These are phyloP conservation scores for Deakozyma indianensis DNA, from an alignment of 805 yeast species.

Conservation along the genomic window DNA sequence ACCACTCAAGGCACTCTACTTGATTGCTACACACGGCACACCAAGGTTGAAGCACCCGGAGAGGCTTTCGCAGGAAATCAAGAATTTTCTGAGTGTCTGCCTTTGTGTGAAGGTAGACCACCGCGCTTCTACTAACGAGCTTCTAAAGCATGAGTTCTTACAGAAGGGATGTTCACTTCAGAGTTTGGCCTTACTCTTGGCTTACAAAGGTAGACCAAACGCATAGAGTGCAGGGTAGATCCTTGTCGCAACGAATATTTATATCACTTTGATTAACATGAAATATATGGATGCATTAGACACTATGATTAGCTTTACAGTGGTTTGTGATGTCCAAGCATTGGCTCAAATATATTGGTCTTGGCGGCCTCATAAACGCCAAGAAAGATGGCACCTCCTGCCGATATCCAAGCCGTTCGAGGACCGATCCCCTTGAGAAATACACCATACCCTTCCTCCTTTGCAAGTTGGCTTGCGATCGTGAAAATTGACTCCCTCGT, in stretches of 20 bases:
- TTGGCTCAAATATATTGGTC: not conserved
- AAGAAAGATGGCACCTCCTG: constrained; percentile 94
- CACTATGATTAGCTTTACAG: too few relatives aligned
- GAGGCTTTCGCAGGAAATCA: constrained; percentile 48
- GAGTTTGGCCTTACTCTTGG: constrained; percentile 46
- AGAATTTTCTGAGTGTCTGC: constrained; percentile 60
- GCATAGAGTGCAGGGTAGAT: too few relatives aligned
- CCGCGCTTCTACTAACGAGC: constrained; percentile 63
- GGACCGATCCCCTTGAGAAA: constrained; percentile 86
- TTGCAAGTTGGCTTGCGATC: constrained; percentile 38
- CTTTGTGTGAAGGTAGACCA: constrained; percentile 71
- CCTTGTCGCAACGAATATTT: constrained; percentile 7
- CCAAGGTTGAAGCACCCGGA: constrained; percentile 88
- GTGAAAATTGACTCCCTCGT: constrained; percentile 30
- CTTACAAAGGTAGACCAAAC: constrained; percentile 33
- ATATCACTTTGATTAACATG: not conserved
- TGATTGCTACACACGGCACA: constrained; percentile 94
- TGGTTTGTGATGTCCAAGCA: constrained; percentile 1
- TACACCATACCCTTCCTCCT: constrained; percentile 60
- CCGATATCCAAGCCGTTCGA: constrained; percentile 92
- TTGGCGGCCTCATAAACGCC: constrained; percentile 71
- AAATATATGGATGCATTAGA: not conserved
- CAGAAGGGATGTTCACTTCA: not conserved
- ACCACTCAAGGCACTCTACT: constrained; percentile 82
- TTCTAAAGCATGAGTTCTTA: constrained; percentile 47